Evolutionary conservation across 2,329 filamentous ascomycete species (phyloP), one percentile per base, ranked within the genome.

Genomic region (Scedosporium aurantiacum): DNA sequence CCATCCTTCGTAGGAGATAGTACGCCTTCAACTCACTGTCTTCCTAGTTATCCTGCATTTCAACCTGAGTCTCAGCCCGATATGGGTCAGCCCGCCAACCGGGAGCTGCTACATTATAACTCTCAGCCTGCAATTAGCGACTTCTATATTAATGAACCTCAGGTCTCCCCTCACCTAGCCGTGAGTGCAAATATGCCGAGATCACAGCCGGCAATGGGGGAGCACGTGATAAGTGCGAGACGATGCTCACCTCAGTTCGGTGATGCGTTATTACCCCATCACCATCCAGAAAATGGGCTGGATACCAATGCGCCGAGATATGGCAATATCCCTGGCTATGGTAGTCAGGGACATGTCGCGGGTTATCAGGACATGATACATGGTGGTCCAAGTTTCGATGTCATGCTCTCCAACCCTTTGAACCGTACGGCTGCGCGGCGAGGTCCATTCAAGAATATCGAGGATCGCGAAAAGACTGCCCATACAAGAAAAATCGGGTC

Each of bases 401-500:
- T 73, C 47, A 68, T 75, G 16, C 70, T 71, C 25, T 66, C 70
- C 3, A 69, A 72, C 52, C 69, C 74, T 60, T 37, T 57, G 43
- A 70, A 71, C 47, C 72, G 73, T 2, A 70, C 73, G 6, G 69
- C 74, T 5, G 70, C 74, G 6, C 75, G 73, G 61, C 74, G 82
- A 10, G 81, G 81, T 0, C 82, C 81, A 2, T 85, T 85, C 70
- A 80, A 77, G 63, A 78, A 81, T 59, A 72, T 75, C n/a, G 71
- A 71, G 8, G 73, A 78, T 32, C 77, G 82, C 25, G 75, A 81
- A 63, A 74, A 79, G 64, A 85, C 82, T 0, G 83, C 83, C 0
- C 74, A 79, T 61, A 85, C 82, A 2, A 76, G 83, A 63, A 80
- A 79, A 60, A 79, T 82, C 18, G 82, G 82, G 7, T 83, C 80